Evolutionary conservation across 768 basidiomycete species (phyloP).

Genomic region (Clathrus columnatus): DNA sequence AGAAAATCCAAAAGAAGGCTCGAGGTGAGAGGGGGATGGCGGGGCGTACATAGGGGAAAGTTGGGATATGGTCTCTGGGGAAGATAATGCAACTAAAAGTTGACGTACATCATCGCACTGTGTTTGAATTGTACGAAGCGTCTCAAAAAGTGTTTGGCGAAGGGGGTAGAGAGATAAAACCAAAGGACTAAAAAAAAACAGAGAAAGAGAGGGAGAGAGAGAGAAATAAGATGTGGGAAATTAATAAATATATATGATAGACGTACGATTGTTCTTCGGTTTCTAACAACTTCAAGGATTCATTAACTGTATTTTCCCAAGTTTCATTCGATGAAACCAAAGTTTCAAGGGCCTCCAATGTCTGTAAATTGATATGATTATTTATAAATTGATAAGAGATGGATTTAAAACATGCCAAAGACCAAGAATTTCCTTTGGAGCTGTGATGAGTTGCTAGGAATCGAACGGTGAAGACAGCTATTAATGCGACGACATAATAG

Average conservation of each 20-base stretch:
- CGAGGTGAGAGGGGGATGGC: conserved; percentile 32
- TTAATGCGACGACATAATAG: background rate
- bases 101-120: conserved; percentile 80
- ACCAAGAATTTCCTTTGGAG: conserved; percentile 6
- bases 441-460: background rate
- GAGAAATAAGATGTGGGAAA: background rate
- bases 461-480: background rate
- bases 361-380: conserved; percentile 32
- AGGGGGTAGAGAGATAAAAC: conserved; percentile 41
- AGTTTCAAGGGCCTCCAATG: conserved; percentile 55
- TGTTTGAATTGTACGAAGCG: conserved; percentile 64
- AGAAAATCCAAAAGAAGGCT: conserved; percentile 13
- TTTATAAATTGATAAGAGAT: background rate
- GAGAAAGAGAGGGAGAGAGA: conserved; percentile 5
- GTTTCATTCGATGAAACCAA: conserved; percentile 56
- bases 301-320: conserved; percentile 70
- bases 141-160: conserved; percentile 63
- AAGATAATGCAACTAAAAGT: conserved; percentile 67
- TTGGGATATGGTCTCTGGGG: conserved; percentile 62
- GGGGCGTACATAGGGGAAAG: conserved; percentile 87
- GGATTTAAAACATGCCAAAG: background rate
- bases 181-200: conserved; percentile 26
- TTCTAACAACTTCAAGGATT: conserved; percentile 57
- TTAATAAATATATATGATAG: conserved; percentile 1
- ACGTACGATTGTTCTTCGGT: conserved; percentile 60